Evolutionary conservation across 257 asterid species (phyloP), one percentile per base, ranked within the genome.

Genomic region (Sherardia arvensis): DNA sequence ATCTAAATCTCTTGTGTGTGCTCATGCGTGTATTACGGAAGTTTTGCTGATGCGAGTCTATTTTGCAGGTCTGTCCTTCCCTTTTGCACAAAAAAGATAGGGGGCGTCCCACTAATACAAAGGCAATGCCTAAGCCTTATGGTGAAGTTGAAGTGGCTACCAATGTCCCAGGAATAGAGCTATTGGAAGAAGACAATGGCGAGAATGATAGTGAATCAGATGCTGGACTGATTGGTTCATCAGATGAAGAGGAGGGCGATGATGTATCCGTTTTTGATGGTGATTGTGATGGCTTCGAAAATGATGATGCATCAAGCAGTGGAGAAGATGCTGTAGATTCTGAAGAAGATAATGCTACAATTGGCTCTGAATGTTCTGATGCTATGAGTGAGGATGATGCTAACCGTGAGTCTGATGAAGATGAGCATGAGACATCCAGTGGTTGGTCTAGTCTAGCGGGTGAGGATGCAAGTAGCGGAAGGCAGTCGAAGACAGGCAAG

Each of bases 11-110:
- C 40, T 21, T 22, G 58, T 47, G 4, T 28, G 22, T 47, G 45
- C 7, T 9, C 28, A 9, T 47, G 5, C 28, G 47, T 12, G 30
- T 33, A 7, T 66, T 49, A 17, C 4, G 34, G 8, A 23, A 33
- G 25, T 34, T 69, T 51, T 45, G 32, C 21, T 26, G 26, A 28
- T 3, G 61, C 67, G 62, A 28, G 23, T 69, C 69, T 54, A 77
- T 25, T 26, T 71, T 82, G 64, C 87, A 92, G 98, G 83, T 89
- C 73, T 89, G 95, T 78, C 98, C 98, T 65, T 83, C 95, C 21
- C 79, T 92, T 61, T 76, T 92, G 77, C 40, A 76, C 61, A 92
- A 92, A 83, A 92, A 92, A 79, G 98, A 92, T 69, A 79, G 98
- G 77, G 98, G 98, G 53, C 83, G 97, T 73, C 88, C 95, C 22